phyloP scores from a whole-genome alignment of 768 basidiomycete genomes.

The Floccularia luteovirens region DNA sequence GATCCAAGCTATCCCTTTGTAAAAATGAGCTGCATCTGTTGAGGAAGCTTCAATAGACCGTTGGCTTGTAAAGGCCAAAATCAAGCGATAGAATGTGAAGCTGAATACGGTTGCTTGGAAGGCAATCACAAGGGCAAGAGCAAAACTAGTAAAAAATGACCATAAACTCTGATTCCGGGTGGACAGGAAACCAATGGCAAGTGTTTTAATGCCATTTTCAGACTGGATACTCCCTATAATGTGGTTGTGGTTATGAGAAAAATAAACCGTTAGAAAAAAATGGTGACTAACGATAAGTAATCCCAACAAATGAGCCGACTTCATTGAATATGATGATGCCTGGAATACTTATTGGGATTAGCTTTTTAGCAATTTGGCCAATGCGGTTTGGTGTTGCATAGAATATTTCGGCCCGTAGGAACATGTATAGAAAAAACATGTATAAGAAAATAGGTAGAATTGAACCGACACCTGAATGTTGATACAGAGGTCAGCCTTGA shows the following conservation, averaged over 20 bases:
- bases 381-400: constrained; percentile 43
- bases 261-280: no score
- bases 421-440: constrained; percentile 52
- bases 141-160: constrained; percentile 51
- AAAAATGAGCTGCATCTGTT: constrained; percentile 36
- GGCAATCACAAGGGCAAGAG: constrained; percentile 49
- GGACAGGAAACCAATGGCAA: constrained; percentile 34
- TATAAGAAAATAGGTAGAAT: constrained; percentile 62
- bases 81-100: constrained; percentile 52
- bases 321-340: constrained; percentile 47
- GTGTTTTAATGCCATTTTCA: background rate
- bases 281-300: constrained; percentile 41
- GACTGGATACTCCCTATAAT: background rate
- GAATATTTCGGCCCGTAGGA: constrained; percentile 44
- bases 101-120: constrained; percentile 55
- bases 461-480: constrained; percentile 44
- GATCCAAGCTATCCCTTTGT: constrained; percentile 64
- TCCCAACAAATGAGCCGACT: constrained; percentile 57
- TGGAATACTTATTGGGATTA: constrained; percentile 48
- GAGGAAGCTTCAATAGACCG: constrained; percentile 40
- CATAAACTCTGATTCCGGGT: constrained; percentile 30
- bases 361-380: constrained; percentile 31
- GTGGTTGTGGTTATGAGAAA: no score
- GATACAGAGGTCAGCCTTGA: constrained; percentile 1
- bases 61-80: constrained; percentile 40